Evolutionary conservation across 768 basidiomycete species (phyloP).

Genomic region (Macrolepiota dolichaula): DNA sequence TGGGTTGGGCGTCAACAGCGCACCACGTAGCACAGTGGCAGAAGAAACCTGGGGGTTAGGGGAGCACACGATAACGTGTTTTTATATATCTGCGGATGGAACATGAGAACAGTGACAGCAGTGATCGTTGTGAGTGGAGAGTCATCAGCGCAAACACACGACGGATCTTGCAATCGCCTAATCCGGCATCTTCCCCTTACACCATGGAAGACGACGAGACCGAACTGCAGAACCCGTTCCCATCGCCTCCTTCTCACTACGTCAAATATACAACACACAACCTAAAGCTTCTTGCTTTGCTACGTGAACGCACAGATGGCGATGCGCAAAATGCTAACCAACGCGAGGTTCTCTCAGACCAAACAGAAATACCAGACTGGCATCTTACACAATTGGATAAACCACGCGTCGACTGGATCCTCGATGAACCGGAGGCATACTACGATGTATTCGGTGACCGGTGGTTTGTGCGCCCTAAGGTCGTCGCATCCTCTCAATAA

Average conservation of each 20-base stretch:
- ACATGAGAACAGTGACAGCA: background rate
- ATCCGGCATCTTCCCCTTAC: constrained; percentile 12
- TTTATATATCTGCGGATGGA: constrained; percentile 5
- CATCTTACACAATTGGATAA: constrained; percentile 73
- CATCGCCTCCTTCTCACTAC: constrained; percentile 85
- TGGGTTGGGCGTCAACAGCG: background rate
- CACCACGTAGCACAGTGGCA: background rate
- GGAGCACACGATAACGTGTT: background rate
- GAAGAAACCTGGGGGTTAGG: background rate
- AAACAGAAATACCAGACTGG: constrained; percentile 76
- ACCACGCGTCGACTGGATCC: constrained; percentile 88
- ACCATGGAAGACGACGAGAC: constrained; percentile 70
- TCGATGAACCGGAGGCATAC: constrained; percentile 69
- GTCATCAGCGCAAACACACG: background rate
- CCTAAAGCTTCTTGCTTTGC: constrained; percentile 59
- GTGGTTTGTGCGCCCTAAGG: constrained; percentile 69
- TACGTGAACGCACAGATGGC: constrained; percentile 52
- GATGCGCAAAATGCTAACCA: constrained; percentile 42
- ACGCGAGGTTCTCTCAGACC: constrained; percentile 63
- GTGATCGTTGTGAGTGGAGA: background rate
- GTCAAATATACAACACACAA: constrained; percentile 74
- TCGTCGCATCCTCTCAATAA: constrained; percentile 10
- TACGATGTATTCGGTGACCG: constrained; percentile 86
- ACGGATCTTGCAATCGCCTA: constrained; percentile 14
- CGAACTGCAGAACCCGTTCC: constrained; percentile 84